phyloP scores from a whole-genome alignment of 2,329 filamentous ascomycete genomes.

The Aspergillus sp. region DNA sequence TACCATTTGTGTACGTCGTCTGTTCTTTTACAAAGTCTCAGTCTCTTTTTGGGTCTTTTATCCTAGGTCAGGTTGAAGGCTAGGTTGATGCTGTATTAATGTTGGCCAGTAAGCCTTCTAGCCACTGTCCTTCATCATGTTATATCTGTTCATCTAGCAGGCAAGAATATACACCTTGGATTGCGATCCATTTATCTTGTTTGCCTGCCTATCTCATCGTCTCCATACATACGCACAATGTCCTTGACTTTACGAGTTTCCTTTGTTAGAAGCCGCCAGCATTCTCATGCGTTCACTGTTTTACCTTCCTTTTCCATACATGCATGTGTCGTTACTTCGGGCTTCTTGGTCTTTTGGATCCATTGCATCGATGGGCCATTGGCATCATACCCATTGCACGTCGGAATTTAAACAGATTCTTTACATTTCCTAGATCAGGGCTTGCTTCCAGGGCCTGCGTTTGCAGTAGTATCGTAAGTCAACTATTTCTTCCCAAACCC shows the following conservation, averaged over 20 bases:
- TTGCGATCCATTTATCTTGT: no score
- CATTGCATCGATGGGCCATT: constrained; percentile 1
- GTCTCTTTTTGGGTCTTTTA: no score
- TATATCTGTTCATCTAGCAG: constrained; percentile 10
- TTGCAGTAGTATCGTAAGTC: no score
- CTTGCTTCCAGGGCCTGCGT: neutral
- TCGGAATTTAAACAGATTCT: no score
- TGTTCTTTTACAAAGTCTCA: no score
- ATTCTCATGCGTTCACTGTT: constrained; percentile 11
- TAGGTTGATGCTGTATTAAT: constrained; percentile 7
- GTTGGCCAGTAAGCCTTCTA: constrained; percentile 7
- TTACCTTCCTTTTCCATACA: constrained; percentile 9
- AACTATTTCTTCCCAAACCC: constrained; percentile 26
- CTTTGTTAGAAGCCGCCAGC: constrained; percentile 20
- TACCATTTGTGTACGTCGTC: constrained; percentile 27
- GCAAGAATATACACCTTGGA: constrained; percentile 13
- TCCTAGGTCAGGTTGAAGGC: no score
- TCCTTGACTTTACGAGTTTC: constrained; percentile 22
- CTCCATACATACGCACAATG: neutral
- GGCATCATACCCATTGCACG: neutral
- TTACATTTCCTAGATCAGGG: neutral
- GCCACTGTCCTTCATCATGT: constrained; percentile 5
- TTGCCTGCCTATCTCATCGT: neutral
- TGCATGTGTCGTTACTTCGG: constrained; percentile 5
- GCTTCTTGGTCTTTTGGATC: constrained; percentile 3